Conservation (phyloP, 768 basidiomycete species). For the Auricularia cornea region DNA sequence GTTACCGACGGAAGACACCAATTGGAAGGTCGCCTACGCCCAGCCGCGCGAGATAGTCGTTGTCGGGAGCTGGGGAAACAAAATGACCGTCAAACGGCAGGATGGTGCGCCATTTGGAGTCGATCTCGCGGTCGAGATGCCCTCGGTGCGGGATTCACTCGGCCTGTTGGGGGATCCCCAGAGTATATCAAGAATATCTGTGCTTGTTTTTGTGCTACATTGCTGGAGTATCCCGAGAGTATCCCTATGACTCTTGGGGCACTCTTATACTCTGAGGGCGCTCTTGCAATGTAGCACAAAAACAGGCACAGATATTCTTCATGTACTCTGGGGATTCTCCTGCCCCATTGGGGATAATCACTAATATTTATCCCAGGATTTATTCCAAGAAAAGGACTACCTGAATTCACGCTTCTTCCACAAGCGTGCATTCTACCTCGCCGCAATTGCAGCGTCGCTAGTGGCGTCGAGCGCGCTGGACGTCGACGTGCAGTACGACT, state of each 20-base stretch:
- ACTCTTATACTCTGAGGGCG: too few species aligned
- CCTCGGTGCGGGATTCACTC: conserved; percentile 43
- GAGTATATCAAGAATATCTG: too few species aligned
- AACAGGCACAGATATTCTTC: background rate
- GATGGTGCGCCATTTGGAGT: conserved; percentile 59
- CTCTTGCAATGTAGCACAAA: too few species aligned
- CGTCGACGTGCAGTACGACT: conserved; percentile 56
- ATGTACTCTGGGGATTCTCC: too few species aligned
- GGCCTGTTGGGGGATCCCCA: too few species aligned
- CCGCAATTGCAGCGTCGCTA: conserved; percentile 61
- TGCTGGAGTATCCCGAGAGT: too few species aligned
- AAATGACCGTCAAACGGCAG: conserved; percentile 61
- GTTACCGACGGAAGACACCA: conserved; percentile 64
- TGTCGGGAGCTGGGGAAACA: conserved; percentile 82
- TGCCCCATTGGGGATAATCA: too few species aligned
- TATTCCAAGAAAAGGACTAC: conserved; percentile 97
- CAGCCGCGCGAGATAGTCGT: conserved; percentile 68
- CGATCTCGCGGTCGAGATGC: conserved; percentile 84
- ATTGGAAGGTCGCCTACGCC: conserved; percentile 84
- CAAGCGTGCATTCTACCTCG: conserved; percentile 85
- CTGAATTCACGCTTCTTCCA: conserved; percentile 84
- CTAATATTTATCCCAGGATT: too few species aligned
- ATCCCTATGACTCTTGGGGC: too few species aligned
- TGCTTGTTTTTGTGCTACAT: too few species aligned
- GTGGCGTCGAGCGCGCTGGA: conserved; percentile 31